phyloP scores from a whole-genome alignment of 768 basidiomycete species.

The Suillus paluster region DNA sequence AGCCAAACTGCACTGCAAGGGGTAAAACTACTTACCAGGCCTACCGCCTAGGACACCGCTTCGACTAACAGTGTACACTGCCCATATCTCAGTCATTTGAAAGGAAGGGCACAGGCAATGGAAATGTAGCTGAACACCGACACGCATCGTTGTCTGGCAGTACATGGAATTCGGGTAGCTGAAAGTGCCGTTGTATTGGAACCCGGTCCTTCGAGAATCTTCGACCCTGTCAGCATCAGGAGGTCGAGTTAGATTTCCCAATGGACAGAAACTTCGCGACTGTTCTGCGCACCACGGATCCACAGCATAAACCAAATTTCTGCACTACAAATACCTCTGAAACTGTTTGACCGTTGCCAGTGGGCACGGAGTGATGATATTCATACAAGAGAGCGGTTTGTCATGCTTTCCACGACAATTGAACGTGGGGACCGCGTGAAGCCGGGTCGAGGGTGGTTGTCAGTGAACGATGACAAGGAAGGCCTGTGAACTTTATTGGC shows the following conservation, averaged over 20 bases:
- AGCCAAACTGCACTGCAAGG: neutral
- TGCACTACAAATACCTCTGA: neutral
- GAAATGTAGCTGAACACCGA: neutral
- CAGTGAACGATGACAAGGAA: neutral
- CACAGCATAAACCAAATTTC: too few species aligned
- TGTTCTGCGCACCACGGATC: neutral
- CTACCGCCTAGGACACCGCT: too few species aligned
- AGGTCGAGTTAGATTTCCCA: too few species aligned
- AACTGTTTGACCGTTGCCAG: neutral
- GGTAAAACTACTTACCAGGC: too few species aligned
- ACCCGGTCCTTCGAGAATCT: neutral
- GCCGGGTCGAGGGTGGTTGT: neutral
- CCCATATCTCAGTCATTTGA: neutral
- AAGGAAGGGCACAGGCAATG: neutral
- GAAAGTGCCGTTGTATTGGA: neutral
- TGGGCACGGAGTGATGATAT: neutral
- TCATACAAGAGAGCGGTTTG: neutral
- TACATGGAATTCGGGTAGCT: neutral
- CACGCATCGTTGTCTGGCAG: neutral
- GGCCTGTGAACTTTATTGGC: conserved; percentile 5
- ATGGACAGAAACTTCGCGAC: neutral
- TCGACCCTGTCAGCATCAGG: neutral
- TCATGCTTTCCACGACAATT: neutral
- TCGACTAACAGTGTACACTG: neutral
- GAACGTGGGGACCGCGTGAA: neutral